These are phyloP conservation scores for Hanseniaspora vineae DNA, from an alignment of 805 yeast genomes.

Conservation along the genomic window DNA sequence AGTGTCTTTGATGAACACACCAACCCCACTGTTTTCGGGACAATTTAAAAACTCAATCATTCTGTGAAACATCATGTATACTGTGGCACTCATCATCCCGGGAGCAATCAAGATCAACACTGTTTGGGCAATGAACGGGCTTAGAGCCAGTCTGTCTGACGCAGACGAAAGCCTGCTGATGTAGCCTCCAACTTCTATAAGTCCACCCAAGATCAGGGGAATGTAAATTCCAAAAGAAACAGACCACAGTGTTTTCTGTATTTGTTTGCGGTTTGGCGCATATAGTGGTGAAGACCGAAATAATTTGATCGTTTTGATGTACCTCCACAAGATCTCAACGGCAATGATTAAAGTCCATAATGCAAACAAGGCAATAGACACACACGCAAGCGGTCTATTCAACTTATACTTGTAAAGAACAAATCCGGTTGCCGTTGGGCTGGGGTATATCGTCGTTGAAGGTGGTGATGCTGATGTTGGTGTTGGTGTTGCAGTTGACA, in stretches of 20 bases:
- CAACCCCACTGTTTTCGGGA: constrained; percentile 9
- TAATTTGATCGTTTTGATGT: not conserved
- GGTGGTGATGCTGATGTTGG: no score
- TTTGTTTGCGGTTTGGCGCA: not conserved
- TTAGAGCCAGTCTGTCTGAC: constrained; percentile 4
- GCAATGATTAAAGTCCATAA: not conserved
- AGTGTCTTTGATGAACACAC: constrained; percentile 8
- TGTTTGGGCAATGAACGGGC: constrained; percentile 17
- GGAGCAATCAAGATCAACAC: constrained; percentile 21
- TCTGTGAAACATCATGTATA: constrained; percentile 23
- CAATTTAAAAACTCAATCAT: constrained; percentile 7
- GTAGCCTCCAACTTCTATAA: constrained; percentile 18
- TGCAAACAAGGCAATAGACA: not conserved
- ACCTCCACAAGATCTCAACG: not conserved
- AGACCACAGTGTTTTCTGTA: not conserved
- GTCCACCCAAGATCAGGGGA: constrained; percentile 18
- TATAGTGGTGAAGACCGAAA: not conserved
- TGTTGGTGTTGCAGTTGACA: no score
- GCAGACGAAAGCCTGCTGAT: constrained; percentile 13
- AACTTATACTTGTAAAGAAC: not conserved
- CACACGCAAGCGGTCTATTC: not conserved
- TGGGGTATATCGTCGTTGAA: no score
- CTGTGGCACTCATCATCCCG: constrained; percentile 21
- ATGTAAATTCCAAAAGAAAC: not conserved
- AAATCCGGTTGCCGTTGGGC: not conserved